phyloP scores from a whole-genome alignment of 768 basidiomycete genomes.

The Lentinus brumalis region DNA sequence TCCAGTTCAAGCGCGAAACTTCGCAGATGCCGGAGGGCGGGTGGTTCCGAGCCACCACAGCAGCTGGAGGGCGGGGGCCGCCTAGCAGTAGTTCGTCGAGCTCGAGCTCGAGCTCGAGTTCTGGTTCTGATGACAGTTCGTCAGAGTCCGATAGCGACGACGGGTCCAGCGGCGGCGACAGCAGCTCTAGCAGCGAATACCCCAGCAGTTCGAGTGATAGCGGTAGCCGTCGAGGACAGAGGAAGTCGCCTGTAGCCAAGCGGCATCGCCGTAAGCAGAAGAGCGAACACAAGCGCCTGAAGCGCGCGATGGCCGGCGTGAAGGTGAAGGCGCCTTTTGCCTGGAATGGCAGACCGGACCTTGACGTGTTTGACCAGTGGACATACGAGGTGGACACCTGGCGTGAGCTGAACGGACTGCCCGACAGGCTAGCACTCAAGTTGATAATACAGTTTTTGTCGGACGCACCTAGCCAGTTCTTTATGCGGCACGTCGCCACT shows the following conservation, averaged over 20 bases:
- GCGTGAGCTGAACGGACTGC: too few relatives aligned
- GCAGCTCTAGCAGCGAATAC: neutral
- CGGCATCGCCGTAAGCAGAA: neutral
- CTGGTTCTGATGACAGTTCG: too few relatives aligned
- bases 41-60: neutral
- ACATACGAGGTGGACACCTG: too few relatives aligned
- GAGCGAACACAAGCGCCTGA: neutral
- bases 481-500: slow-evolving; percentile 25
- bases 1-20: too few relatives aligned
- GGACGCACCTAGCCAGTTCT: slow-evolving; percentile 19
- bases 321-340: too few relatives aligned
- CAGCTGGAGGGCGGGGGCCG: neutral
- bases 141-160: neutral
- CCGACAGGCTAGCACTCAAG: too few relatives aligned
- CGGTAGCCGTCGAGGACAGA: neutral
- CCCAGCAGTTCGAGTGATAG: neutral
- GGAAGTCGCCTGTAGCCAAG: neutral
- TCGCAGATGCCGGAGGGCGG: neutral
- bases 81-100: neutral
- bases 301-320: slow-evolving; percentile 12
- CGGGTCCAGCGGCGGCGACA: neutral
- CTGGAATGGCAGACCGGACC: too few relatives aligned
- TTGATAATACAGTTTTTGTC: too few relatives aligned
- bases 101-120: neutral
- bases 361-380: too few relatives aligned